phyloP scores from a whole-genome alignment of 345 rosid genomes.

The Citrus sinensis region DNA sequence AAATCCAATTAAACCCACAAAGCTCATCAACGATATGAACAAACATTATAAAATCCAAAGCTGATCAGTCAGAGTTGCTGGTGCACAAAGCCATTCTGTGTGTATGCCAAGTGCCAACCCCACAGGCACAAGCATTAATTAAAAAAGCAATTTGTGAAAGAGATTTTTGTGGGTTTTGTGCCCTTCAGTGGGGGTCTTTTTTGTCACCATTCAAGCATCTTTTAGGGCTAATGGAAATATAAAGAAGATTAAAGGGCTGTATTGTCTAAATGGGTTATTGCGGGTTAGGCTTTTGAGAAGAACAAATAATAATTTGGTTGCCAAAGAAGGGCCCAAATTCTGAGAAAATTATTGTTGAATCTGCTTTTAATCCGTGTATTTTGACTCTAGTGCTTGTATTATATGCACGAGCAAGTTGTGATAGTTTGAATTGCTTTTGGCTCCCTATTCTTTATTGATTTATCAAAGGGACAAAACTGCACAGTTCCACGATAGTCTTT shows the following conservation, averaged over 20 bases:
- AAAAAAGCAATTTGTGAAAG: neutral
- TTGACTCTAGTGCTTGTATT: constrained; percentile 3
- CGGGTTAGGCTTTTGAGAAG: constrained; percentile 24
- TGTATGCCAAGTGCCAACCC: neutral
- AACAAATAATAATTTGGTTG: constrained; percentile 16
- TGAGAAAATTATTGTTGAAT: constrained; percentile 12
- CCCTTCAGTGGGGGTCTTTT: constrained; percentile 4
- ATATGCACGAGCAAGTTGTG: neutral
- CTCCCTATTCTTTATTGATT: neutral
- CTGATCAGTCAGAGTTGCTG: neutral
- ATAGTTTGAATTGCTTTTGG: neutral
- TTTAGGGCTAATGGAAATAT: neutral
- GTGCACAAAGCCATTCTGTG: neutral
- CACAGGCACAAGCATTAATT: neutral
- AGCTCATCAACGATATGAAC: neutral
- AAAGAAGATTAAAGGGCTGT: neutral
- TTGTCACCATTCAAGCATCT: constrained; percentile 28
- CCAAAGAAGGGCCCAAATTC: constrained; percentile 20
- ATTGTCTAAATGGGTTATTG: constrained; percentile 7
- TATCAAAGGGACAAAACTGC: neutral
- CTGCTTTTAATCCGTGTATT: constrained; percentile 3
- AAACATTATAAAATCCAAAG: neutral
- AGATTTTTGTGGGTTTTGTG: constrained; percentile 12
- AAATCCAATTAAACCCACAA: neutral
- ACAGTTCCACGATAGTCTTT: too few relatives aligned